These are phyloP conservation scores for Aureobasidium sp. DNA, from an alignment of 2,329 filamentous ascomycete genomes.

Conservation along the genomic window DNA sequence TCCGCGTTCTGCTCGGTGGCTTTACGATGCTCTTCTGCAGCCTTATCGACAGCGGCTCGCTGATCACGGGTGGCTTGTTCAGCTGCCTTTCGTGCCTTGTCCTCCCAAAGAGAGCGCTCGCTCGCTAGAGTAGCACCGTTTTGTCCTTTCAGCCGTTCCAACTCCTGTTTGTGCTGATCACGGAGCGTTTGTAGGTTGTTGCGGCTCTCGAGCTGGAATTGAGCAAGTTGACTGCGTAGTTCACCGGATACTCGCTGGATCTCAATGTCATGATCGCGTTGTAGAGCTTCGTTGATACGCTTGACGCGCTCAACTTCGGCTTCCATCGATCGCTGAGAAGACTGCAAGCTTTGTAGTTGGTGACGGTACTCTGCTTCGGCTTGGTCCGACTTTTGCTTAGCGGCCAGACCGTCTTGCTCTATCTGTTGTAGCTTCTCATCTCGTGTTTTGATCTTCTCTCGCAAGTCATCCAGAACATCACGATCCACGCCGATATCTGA, in stretches of 20 bases:
- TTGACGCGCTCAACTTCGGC: constrained; percentile 47
- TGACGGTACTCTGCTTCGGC: constrained; percentile 64
- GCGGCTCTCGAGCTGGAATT: constrained; percentile 29
- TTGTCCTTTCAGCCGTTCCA: constrained; percentile 22
- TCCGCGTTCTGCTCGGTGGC: constrained; percentile 18
- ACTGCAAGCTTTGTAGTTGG: constrained; percentile 16
- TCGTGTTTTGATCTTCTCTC: constrained; percentile 67
- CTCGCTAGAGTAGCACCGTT: constrained; percentile 25
- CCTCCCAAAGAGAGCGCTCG: constrained; percentile 26
- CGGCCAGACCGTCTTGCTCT: constrained; percentile 45
- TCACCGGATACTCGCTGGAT: constrained; percentile 13
- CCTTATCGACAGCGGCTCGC: constrained; percentile 12
- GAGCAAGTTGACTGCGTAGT: constrained; percentile 42
- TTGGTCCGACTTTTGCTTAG: constrained; percentile 55
- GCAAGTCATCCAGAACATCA: constrained; percentile 79
- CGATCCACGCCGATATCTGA: constrained; percentile 83
- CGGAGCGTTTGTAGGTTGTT: constrained; percentile 21
- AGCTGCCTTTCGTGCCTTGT: constrained; percentile 16
- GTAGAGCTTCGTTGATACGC: constrained; percentile 60
- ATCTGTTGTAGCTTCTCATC: constrained; percentile 50
- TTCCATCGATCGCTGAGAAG: constrained; percentile 18
- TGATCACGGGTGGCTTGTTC: constrained; percentile 15
- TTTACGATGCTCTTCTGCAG: constrained; percentile 17
- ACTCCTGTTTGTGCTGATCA: constrained; percentile 32
- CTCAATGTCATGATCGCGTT: constrained; percentile 56